These are phyloP conservation scores for Pezicula neosporulosa DNA, from an alignment of 2,329 filamentous ascomycete genomes.

Conservation along the genomic window DNA sequence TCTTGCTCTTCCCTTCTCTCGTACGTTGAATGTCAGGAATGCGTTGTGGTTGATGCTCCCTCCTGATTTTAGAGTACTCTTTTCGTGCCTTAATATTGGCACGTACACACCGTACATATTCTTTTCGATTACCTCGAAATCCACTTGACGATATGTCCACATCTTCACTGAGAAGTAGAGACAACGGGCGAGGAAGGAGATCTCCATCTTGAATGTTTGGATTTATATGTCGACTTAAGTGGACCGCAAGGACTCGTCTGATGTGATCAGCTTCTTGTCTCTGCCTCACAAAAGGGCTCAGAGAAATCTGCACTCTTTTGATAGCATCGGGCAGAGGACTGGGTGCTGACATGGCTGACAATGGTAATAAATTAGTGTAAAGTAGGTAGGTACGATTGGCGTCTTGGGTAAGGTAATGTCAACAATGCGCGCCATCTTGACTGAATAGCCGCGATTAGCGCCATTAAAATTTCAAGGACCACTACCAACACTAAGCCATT, in stretches of 20 bases:
- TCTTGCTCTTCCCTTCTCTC: constrained; percentile 4
- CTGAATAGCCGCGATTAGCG: no score
- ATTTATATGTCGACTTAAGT: constrained; percentile 44
- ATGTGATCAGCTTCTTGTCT: constrained; percentile 56
- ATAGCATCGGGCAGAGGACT: constrained; percentile 30
- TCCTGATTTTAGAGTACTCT: constrained; percentile 35
- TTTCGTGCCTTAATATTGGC: constrained; percentile 48
- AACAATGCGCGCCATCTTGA: neutral
- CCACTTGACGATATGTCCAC: constrained; percentile 32
- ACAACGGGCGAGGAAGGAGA: constrained; percentile 34
- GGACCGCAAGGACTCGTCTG: constrained; percentile 49
- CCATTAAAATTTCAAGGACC: no score
- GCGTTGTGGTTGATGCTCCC: constrained; percentile 11
- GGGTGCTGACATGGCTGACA: constrained; percentile 16
- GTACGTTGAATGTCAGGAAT: neutral
- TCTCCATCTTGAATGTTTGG: constrained; percentile 25
- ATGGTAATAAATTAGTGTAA: neutral
- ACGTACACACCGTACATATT: constrained; percentile 52
- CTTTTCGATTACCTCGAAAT: constrained; percentile 45
- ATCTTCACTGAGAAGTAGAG: constrained; percentile 38
- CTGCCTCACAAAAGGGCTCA: constrained; percentile 52
- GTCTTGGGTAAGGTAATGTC: no score
- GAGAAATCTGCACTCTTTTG: constrained; percentile 36
- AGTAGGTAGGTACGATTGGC: no score
- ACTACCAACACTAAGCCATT: no score